These are phyloP conservation scores for Malus sieversii DNA, from an alignment of 306 rosid species.

Conservation along the genomic window DNA sequence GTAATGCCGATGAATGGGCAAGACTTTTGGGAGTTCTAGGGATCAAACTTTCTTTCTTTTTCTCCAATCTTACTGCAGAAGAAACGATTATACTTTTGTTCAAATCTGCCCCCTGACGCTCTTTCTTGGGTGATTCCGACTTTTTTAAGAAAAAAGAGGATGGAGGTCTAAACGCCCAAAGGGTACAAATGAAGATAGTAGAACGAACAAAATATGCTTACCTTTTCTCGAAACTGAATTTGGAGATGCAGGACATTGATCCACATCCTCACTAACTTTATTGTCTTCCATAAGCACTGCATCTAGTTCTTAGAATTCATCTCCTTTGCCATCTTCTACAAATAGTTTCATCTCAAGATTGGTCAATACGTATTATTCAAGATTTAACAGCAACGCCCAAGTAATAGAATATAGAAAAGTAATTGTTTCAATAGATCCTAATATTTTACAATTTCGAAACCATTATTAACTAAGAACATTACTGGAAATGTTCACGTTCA, in stretches of 20 bases:
- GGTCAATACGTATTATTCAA: not conserved
- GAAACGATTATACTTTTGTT: not conserved
- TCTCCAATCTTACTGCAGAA: not conserved
- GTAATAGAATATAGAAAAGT: not conserved
- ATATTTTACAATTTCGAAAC: not conserved
- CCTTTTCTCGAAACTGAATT: not conserved
- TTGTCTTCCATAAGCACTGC: not conserved
- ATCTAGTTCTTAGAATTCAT: not conserved
- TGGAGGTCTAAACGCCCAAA: not conserved
- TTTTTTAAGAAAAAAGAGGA: not conserved
- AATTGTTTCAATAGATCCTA: not conserved
- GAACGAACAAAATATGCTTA: not conserved
- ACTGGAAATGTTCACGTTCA: not conserved
- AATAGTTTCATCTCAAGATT: not conserved
- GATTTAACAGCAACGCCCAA: not conserved
- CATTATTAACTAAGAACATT: not conserved
- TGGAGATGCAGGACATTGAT: not conserved
- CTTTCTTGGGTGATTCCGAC: not conserved
- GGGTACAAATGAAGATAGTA: not conserved
- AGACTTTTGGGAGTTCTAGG: constrained; percentile 3
- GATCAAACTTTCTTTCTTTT: not conserved
- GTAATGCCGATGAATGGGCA: not conserved
- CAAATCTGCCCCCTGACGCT: not conserved
- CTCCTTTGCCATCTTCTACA: not conserved
- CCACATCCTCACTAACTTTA: not conserved